Conservation (phyloP, 2,329 filamentous ascomycete species). For the Stenocarpella maydis region DNA sequence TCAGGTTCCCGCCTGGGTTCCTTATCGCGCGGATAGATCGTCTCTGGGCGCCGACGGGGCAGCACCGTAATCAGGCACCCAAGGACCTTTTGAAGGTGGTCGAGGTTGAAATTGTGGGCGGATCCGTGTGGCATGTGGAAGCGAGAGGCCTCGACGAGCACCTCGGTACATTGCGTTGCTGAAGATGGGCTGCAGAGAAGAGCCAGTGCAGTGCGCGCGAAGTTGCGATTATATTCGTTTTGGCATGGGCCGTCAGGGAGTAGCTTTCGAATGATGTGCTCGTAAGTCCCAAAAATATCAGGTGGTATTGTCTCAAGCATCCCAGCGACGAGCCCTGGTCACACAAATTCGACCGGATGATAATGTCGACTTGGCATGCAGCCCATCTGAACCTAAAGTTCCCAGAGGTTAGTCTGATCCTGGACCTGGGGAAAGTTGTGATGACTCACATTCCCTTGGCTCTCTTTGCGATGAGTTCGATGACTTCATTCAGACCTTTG, state of each 20-base stretch:
- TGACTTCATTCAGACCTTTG: background rate
- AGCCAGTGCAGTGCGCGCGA: slow-evolving; percentile 21
- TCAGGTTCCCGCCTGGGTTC: no score
- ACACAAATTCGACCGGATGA: background rate
- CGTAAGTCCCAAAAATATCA: background rate
- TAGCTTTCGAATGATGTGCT: background rate
- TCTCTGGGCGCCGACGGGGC: background rate
- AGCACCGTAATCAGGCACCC: slow-evolving; percentile 14
- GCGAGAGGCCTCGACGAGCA: slow-evolving; percentile 6
- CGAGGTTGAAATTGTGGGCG: background rate
- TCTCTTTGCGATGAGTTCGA: background rate
- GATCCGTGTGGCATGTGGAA: background rate
- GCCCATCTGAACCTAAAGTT: slow-evolving; percentile 26
- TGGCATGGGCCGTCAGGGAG: background rate
- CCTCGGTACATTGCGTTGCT: background rate
- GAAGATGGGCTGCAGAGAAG: slow-evolving; percentile 19
- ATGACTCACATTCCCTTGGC: background rate
- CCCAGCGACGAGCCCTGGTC: background rate
- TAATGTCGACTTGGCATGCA: slow-evolving; percentile 20
- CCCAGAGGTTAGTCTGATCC: background rate
- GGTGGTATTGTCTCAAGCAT: background rate
- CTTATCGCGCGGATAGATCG: background rate
- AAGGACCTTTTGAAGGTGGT: background rate
- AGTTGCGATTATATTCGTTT: background rate
- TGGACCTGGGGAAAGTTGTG: fast-evolving